Evolutionary conservation across 192 early-diverging fungal species (phyloP).

Genomic region (Diversispora epigaea): DNA sequence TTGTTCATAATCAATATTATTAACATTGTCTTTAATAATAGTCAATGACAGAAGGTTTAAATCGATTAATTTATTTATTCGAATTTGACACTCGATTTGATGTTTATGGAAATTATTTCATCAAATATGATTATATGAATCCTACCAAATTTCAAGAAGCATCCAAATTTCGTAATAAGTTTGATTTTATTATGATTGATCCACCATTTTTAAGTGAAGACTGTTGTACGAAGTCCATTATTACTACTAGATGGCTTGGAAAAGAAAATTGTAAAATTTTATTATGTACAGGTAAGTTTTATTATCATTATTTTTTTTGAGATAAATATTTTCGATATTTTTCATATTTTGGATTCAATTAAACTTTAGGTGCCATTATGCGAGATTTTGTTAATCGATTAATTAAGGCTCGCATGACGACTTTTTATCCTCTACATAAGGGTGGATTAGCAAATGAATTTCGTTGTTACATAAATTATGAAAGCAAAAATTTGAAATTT

Average conservation of each 20-base stretch:
- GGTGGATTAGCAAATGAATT: slow-evolving; percentile 79
- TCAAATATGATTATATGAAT: slow-evolving; percentile 73
- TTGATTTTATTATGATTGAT: slow-evolving; percentile 75
- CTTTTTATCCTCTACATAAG: slow-evolving; percentile 63
- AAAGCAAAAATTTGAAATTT: slow-evolving; percentile 26
- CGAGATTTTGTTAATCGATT: slow-evolving; percentile 46
- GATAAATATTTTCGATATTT: neutral
- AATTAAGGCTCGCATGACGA: slow-evolving; percentile 53
- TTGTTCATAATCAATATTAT: too few species aligned
- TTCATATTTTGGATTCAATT: neutral
- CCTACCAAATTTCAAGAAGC: slow-evolving; percentile 55
- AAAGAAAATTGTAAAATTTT: slow-evolving; percentile 55
- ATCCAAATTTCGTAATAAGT: slow-evolving; percentile 44
- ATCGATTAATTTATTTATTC: slow-evolving; percentile 58
- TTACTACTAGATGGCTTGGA: slow-evolving; percentile 55
- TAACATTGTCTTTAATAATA: too few species aligned
- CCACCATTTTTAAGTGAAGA: slow-evolving; percentile 80
- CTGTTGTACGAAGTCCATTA: slow-evolving; percentile 66
- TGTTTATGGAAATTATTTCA: slow-evolving; percentile 65
- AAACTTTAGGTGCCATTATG: slow-evolving; percentile 53
- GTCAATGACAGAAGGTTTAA: slow-evolving; percentile 38
- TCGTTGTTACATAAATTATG: slow-evolving; percentile 66
- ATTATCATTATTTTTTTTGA: neutral
- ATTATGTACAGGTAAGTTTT: slow-evolving; percentile 54
- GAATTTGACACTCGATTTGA: slow-evolving; percentile 76